A percentile compares a stretch with the other conserved stretches of the same genome.
Evolutionary conservation across 2,329 filamentous ascomycete species (phyloP).

Genomic region (Cladobotryum mycophilum): DNA sequence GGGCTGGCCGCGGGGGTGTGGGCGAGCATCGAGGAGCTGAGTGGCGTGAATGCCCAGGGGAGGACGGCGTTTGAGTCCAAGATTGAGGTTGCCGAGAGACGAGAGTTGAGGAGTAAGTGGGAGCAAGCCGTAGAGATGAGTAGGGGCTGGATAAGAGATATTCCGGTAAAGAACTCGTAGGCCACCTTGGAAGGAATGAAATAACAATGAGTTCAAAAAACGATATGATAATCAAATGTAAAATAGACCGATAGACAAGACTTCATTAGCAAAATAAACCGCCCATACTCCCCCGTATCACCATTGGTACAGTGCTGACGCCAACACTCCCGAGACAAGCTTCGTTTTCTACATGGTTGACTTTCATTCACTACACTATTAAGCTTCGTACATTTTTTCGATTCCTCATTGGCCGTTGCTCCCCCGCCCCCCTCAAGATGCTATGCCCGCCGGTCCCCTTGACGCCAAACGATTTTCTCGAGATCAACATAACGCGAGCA

Average conservation of each 20-base stretch:
- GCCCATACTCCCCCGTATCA: too few relatives aligned
- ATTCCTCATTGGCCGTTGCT: slow-evolving; percentile 10
- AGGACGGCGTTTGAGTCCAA: slow-evolving; percentile 64
- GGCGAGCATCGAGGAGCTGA: slow-evolving; percentile 67
- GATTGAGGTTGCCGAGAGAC: slow-evolving; percentile 40
- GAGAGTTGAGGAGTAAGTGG: slow-evolving; percentile 44
- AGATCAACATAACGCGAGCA: slow-evolving; percentile 4
- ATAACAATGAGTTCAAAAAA: background rate
- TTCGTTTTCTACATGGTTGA: background rate
- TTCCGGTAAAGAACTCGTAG: background rate
- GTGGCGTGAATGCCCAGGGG: slow-evolving; percentile 64
- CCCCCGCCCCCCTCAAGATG: slow-evolving; percentile 6
- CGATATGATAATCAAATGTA: background rate
- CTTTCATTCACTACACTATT: slow-evolving; percentile 11
- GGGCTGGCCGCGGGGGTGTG: slow-evolving; percentile 79
- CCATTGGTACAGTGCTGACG: too few relatives aligned
- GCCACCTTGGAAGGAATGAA: background rate
- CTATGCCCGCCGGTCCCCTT: slow-evolving; percentile 12
- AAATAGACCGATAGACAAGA: background rate
- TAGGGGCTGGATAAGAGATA: slow-evolving; percentile 43
- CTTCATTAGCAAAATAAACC: too few relatives aligned
- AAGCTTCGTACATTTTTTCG: slow-evolving; percentile 10
- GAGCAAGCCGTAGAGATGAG: slow-evolving; percentile 55
- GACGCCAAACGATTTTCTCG: slow-evolving; percentile 12
- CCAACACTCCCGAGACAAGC: too few relatives aligned